Conservation (phyloP, 1,139 yeast species). For the Taphrina wiesneri region DNA sequence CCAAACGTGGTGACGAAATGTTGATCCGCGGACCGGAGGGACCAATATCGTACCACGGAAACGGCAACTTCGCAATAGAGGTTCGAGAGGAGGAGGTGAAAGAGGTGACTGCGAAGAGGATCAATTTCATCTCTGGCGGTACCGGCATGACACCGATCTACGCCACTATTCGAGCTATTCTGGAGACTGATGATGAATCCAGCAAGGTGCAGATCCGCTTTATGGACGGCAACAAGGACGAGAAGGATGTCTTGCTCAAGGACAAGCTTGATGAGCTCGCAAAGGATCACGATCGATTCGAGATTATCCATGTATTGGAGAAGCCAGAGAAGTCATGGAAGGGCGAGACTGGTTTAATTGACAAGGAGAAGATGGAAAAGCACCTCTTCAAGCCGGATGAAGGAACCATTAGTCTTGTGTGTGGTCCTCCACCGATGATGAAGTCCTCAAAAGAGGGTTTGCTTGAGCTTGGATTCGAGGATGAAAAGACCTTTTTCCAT, state of each 20-base stretch:
- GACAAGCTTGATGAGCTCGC: conserved; percentile 3
- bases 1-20: conserved; percentile 25
- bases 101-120: background rate
- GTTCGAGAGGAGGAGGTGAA: background rate
- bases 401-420: conserved; percentile 18
- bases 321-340: conserved; percentile 6
- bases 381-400: conserved; percentile 18
- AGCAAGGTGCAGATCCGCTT: conserved; percentile 3
- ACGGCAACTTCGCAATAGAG: conserved; percentile 14
- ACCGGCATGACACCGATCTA: conserved; percentile 32
- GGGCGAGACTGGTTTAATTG: conserved; percentile 16
- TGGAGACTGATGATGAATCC: conserved; percentile 17
- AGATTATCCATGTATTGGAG: conserved; percentile 20
- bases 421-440: conserved; percentile 33
- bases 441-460: conserved; percentile 15
- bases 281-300: conserved; percentile 4
- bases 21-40: conserved; percentile 26
- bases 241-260: conserved; percentile 13
- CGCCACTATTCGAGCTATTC: conserved; percentile 18
- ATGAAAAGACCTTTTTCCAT: conserved; percentile 18
- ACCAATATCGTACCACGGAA: conserved; percentile 12
- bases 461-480: conserved; percentile 13
- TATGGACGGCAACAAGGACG: conserved; percentile 20
- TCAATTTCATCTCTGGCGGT: conserved; percentile 29
- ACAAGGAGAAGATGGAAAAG: conserved; percentile 17